Evolutionary conservation across 352 stramenopile species (phyloP).

Genomic region (Phytophthora pinifolia): DNA sequence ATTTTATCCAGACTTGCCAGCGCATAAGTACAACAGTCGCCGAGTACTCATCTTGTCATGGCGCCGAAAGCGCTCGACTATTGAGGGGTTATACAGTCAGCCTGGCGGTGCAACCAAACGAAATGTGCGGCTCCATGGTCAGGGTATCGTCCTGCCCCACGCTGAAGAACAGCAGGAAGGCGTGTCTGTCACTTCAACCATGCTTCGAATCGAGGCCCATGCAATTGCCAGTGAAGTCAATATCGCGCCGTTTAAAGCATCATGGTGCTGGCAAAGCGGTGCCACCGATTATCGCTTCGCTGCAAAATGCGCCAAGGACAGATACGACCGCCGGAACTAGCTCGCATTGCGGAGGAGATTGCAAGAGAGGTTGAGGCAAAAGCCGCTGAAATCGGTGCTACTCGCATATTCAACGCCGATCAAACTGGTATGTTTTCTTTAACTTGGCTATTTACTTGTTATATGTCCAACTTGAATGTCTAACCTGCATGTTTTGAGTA

Average conservation of each 20-base stretch:
- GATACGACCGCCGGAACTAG: background rate
- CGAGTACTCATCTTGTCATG: background rate
- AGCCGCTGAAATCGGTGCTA: constrained; percentile 6
- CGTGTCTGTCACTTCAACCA: constrained; percentile 1
- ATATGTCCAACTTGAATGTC: background rate
- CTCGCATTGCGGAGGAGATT: background rate
- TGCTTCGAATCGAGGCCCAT: background rate
- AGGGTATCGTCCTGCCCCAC: background rate
- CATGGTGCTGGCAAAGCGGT: background rate
- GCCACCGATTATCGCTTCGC: constrained; percentile 1
- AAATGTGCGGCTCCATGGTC: background rate
- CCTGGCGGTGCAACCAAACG: background rate
- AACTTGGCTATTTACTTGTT: background rate
- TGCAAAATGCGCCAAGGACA: constrained; percentile 9
- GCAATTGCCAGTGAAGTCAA: background rate
- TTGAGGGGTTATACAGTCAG: background rate
- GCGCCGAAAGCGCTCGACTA: background rate
- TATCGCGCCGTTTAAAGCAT: constrained; percentile 1
- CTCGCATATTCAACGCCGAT: constrained; percentile 5
- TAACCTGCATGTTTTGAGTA: constrained; percentile 10
- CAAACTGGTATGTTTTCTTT: constrained; percentile 9
- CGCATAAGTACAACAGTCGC: background rate
- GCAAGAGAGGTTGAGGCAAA: constrained; percentile 2
- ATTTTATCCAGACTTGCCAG: constrained; percentile 1
- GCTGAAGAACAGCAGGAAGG: constrained; percentile 3